A percentile compares a stretch with the other conserved stretches of the same genome.
phyloP scores from a whole-genome alignment of 2,329 filamentous ascomycete genomes.

The Mollisiaceae sp. region DNA sequence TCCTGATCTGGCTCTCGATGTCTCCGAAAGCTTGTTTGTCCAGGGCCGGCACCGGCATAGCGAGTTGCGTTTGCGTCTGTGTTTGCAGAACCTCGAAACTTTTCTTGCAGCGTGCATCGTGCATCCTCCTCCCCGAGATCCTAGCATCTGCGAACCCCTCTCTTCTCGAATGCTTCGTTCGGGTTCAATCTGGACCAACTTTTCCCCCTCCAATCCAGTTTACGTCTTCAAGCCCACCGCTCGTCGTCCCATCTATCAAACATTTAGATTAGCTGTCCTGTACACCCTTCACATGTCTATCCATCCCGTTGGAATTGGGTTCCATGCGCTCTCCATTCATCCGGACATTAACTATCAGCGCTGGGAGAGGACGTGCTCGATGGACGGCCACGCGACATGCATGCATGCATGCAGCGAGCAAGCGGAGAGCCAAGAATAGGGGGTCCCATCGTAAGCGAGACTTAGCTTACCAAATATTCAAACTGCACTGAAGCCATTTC shows the following conservation, averaged over 20 bases:
- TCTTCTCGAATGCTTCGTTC: not conserved
- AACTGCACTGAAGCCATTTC: not conserved
- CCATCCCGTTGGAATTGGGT: slow-evolving; percentile 5
- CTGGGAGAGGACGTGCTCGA: not conserved
- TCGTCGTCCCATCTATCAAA: not conserved
- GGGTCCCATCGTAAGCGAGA: not conserved
- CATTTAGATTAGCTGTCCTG: slow-evolving; percentile 5
- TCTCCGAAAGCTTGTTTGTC: too few relatives aligned
- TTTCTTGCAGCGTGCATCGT: not conserved
- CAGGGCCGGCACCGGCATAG: slow-evolving; percentile 12
- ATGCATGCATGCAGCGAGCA: not conserved
- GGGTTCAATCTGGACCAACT: slow-evolving; percentile 16
- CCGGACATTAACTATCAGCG: not conserved
- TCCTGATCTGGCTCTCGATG: not conserved
- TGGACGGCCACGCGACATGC: not conserved
- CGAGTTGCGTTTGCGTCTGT: slow-evolving; percentile 4
- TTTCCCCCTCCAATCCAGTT: not conserved
- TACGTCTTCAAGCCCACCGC: not conserved
- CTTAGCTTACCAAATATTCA: slow-evolving; percentile 2
- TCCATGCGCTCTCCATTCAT: not conserved
- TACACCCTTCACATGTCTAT: slow-evolving; percentile 2
- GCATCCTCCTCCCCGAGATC: not conserved
- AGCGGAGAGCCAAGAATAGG: slow-evolving; percentile 4
- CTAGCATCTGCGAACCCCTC: not conserved
- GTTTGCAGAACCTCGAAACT: not conserved